Conservation (phyloP, 129 eudicot species). For the Pseudognaphalium luteoalbum region DNA sequence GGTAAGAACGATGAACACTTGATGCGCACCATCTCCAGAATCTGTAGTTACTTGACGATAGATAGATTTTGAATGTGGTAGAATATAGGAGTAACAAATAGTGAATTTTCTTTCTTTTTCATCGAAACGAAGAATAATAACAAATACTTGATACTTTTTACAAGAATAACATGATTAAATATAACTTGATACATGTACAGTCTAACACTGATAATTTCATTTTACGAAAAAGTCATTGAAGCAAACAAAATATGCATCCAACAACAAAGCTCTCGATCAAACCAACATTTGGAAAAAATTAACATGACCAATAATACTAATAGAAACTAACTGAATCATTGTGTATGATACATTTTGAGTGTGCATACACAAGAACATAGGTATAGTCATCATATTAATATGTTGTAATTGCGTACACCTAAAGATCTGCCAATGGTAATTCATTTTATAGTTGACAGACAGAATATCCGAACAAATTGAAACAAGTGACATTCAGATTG, state of each 20-base stretch:
- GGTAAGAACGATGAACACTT: no score
- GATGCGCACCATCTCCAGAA: no score
- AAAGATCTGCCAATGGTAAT: background rate
- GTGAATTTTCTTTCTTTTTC: background rate
- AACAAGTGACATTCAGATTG: conserved; percentile 23
- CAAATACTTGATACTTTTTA: no score
- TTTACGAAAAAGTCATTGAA: background rate
- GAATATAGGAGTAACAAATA: background rate
- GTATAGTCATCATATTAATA: background rate
- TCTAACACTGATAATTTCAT: background rate
- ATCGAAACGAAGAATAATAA: no score
- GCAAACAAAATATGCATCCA: background rate
- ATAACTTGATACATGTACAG: background rate
- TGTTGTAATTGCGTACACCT: conserved; percentile 7
- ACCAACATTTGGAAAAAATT: background rate
- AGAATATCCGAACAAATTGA: conserved; percentile 21
- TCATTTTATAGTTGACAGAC: conserved; percentile 23
- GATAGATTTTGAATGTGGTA: background rate
- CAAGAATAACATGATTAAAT: background rate
- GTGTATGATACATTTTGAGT: background rate
- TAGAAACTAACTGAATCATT: background rate
- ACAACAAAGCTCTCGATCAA: background rate
- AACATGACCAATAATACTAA: background rate
- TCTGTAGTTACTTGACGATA: background rate
- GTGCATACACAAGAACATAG: conserved; percentile 2